These are phyloP conservation scores for Scolecobasidium constrictum DNA, from an alignment of 2,329 filamentous ascomycete species.

Conservation along the genomic window DNA sequence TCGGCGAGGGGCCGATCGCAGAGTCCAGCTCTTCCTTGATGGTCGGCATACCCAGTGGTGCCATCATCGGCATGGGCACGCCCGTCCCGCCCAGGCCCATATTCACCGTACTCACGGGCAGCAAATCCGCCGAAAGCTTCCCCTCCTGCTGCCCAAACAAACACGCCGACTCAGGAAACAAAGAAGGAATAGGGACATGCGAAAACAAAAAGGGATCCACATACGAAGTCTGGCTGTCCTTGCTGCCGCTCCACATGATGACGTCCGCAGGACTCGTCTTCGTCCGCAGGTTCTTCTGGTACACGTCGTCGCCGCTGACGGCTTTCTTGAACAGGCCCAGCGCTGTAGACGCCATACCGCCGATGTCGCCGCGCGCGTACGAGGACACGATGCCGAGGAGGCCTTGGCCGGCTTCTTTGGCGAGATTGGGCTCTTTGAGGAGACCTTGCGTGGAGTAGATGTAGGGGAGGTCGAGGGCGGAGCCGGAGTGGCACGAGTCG, in stretches of 20 bases:
- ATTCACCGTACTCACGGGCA: not conserved
- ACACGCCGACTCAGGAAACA: too few relatives aligned
- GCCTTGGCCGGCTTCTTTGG: conserved; percentile 67
- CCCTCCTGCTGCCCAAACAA: too few relatives aligned
- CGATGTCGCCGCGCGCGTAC: conserved; percentile 75
- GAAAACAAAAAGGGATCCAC: conserved; percentile 30
- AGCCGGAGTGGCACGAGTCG: conserved; percentile 71
- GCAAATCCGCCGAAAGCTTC: not conserved
- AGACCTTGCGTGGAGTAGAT: conserved; percentile 72
- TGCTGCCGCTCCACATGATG: conserved; percentile 95
- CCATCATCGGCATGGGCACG: too few relatives aligned
- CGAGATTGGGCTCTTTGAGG: conserved; percentile 71
- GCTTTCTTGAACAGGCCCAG: conserved; percentile 82
- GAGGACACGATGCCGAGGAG: conserved; percentile 61
- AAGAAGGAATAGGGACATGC: not conserved
- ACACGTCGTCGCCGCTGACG: conserved; percentile 64
- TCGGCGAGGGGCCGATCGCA: not conserved
- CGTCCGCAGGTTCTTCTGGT: conserved; percentile 71
- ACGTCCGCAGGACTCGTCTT: conserved; percentile 94
- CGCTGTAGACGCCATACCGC: conserved; percentile 68
- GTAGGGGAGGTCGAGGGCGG: conserved; percentile 66
- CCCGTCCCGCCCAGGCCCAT: too few relatives aligned
- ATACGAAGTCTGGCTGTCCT: conserved; percentile 88
- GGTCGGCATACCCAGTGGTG: too few relatives aligned
- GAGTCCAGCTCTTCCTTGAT: not conserved